Evolutionary conservation across 2,329 filamentous ascomycete species (phyloP), one percentile per base, ranked within the genome.

Genomic region (Aspergillus sp.): DNA sequence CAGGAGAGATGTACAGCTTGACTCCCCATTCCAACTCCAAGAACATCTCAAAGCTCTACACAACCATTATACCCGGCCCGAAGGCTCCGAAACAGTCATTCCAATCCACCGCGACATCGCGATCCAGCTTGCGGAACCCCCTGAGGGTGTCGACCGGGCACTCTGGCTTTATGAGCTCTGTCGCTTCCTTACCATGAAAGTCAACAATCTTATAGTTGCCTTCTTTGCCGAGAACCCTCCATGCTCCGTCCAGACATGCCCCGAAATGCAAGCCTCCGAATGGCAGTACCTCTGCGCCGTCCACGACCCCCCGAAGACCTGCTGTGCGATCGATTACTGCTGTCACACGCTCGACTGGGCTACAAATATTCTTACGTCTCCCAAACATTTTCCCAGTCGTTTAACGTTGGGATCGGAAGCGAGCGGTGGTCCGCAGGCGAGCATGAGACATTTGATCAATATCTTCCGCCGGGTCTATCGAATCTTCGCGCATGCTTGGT

Each of bases 241-340:
- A 3, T 98, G 93, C 73, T 95, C 89, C 50, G 81, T 87, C 12
- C 77, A 79, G 54, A 96, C 93, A 1, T 98, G 93, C 63, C 90
- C 90, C 27, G 93, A 98, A 72, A 98, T 98, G 93, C 90, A 93
- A 63, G 93, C 93, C 2, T 93, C 88, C 25, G 91, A 98, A 74
- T 98, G 93, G 93, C 93, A 98, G 72, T 98, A 97, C 63, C 82
- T 98, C 43, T 98, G 93, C 73, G 93, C 93, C 44, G 93, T 97
- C 3, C 93, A 98, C 67, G 91, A 97, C 64, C 86, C 90, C 44
- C 93, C 93, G 43, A 97, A 97, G 73, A 88, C 86, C 60, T 98
- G 93, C 74, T 96, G 91, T 69, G 93, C 93, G 45, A 96, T 98
- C 63, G 93, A 98, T 72, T 98, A 98, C 73, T 96, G 90, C 78